Evolutionary conservation across 352 stramenopile species (phyloP), one percentile per base, ranked within the genome.

Genomic region (Phytophthora ramorum): DNA sequence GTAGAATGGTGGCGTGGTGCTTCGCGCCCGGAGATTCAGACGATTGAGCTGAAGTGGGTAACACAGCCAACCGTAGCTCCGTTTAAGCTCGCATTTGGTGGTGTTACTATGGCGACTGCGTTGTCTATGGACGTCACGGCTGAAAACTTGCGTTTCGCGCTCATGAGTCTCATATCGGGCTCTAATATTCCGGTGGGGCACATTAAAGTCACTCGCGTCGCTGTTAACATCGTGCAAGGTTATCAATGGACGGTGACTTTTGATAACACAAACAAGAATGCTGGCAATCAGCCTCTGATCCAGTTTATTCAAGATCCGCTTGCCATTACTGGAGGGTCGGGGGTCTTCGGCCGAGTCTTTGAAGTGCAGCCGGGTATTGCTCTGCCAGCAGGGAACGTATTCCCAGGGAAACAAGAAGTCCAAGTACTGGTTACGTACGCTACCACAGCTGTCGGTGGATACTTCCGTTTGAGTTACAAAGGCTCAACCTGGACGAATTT

Each of bases 211-310:
- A 85, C 78, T 19, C 67, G 86, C 10, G 75, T 73, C 14, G 71
- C 75, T 8, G 62, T 95, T 16, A 85, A 90, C 26, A 83, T 71
- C 50, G 71, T 66, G 3, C 62, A 83, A 63, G 90, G 90, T 3
- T 96, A 89, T 63, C 71, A 89, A 44, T 97, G 90, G 90, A 74
- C 34, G 7, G 71, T 97, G 17, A 94, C 84, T 0, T 96, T 97
- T 66, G 71, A 67, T 8, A 74, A 76, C 19, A 19, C 55, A 0
- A 59, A 58, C 20, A 34, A 73, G 3, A 86, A 86, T 19, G n/a
- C 62, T 7, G 78, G 86, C 19, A 69, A 92, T 46, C 77, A 88
- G 34, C 86, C 86, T 3, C 64, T 92, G 71, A 81, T 94, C 22
- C 82, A 92, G 54, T 70, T 90, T 16, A 55, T 63, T 28, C 59